Percentiles rank a stretch among this genome's conserved stretches.
Conservation (phyloP, 2,329 filamentous ascomycete species). For the Akanthomyces muscarius region DNA sequence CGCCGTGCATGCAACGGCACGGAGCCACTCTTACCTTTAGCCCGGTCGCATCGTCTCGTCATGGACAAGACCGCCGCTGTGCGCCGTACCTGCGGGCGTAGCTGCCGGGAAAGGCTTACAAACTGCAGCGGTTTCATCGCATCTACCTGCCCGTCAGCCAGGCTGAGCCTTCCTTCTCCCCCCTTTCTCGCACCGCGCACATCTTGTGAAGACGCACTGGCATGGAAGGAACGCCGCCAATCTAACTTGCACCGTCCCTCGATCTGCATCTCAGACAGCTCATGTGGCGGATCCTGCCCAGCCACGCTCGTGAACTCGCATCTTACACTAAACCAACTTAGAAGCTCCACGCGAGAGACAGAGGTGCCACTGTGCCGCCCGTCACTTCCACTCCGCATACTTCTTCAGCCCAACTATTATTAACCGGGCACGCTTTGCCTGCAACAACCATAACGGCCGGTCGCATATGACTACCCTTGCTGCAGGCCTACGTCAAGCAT, state of each 20-base stretch:
- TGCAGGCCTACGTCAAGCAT: constrained; percentile 11
- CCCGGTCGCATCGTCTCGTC: constrained; percentile 2
- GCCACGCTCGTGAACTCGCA: background rate
- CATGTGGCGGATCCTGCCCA: constrained; percentile 8
- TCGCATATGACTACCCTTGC: constrained; percentile 10
- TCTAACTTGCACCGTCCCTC: background rate
- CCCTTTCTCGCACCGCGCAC: background rate
- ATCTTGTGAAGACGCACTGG: too few species aligned
- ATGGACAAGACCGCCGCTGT: background rate
- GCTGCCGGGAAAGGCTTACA: background rate
- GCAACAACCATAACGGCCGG: background rate
- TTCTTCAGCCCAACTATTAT: background rate
- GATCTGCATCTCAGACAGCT: constrained; percentile 12
- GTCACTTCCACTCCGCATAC: constrained; percentile 1
- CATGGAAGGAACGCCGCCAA: background rate
- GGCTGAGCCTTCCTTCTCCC: background rate
- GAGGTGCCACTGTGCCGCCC: background rate
- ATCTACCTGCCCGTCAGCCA: background rate
- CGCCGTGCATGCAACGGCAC: constrained; percentile 5
- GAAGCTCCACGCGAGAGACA: constrained; percentile 13
- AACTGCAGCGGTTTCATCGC: background rate
- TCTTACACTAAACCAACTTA: background rate
- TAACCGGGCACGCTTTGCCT: background rate
- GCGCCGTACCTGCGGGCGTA: background rate
- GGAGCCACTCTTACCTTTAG: background rate